Conservation (phyloP, 495 filamentous ascomycete genomes). For the Hyaloscypha variabilis region DNA sequence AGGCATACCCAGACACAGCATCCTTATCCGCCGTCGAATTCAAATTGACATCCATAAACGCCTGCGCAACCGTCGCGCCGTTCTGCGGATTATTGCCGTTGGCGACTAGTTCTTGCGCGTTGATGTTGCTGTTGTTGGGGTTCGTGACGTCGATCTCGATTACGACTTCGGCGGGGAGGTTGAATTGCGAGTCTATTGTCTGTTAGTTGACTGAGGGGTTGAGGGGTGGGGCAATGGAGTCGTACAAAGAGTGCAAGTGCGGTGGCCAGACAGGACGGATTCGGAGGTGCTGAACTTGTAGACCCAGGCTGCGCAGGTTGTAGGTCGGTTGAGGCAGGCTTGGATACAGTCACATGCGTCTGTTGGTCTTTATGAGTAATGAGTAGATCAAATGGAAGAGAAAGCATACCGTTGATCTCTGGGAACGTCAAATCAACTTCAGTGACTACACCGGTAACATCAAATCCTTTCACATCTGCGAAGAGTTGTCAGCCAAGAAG, state of each 20-base stretch:
- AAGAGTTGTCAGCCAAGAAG: too few species aligned
- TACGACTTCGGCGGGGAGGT: conserved; percentile 3
- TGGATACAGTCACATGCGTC: conserved; percentile 5
- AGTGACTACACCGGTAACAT: conserved; percentile 7
- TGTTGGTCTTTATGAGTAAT: not conserved
- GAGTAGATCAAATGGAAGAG: too few species aligned
- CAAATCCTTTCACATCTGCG: conserved; percentile 5
- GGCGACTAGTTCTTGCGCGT: not conserved
- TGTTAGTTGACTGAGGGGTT: too few species aligned
- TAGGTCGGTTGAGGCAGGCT: conserved; percentile 10
- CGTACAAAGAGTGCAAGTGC: conserved; percentile 6
- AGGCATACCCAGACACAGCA: conserved; percentile 11
- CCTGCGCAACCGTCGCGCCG: not conserved
- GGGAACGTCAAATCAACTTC: conserved; percentile 13
- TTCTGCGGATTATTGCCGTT: conserved; percentile 10
- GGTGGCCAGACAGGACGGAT: not conserved
- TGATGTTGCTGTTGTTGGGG: conserved; percentile 8
- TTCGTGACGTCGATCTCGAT: conserved; percentile 1
- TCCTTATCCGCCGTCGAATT: not conserved
- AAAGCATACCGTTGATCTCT: conserved; percentile 4
- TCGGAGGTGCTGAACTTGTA: conserved; percentile 4
- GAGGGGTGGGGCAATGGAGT: too few species aligned
- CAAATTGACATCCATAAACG: conserved; percentile 9
- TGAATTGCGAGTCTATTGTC: conserved; percentile 6
- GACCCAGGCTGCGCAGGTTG: not conserved